Evolutionary conservation across 129 eudicot species (phyloP).

Genomic region (Flaveria robusta): DNA sequence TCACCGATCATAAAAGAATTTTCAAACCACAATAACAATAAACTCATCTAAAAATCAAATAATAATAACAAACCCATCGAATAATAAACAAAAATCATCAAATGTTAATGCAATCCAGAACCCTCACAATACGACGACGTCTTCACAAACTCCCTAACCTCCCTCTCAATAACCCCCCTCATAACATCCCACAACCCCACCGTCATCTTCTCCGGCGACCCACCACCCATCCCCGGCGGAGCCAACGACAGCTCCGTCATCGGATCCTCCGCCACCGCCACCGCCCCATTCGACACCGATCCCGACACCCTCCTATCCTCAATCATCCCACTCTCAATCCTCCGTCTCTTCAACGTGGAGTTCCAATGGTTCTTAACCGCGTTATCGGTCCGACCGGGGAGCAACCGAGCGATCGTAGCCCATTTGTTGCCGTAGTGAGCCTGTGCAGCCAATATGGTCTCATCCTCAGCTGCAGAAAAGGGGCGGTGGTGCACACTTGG

Average conservation of each 20-base stretch:
- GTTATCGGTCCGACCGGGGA: conserved; percentile 81
- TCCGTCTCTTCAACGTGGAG: conserved; percentile 52
- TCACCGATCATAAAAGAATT: not conserved
- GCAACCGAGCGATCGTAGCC: conserved; percentile 79
- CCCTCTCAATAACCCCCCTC: conserved; percentile 70
- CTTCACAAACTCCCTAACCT: conserved; percentile 68
- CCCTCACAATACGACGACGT: conserved; percentile 55
- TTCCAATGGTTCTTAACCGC: conserved; percentile 94
- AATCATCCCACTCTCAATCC: not conserved
- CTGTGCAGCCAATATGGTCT: conserved; percentile 60
- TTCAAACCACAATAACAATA: not conserved
- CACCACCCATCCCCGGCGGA: conserved; percentile 67
- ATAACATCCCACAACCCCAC: conserved; percentile 56
- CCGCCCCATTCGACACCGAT: conserved; percentile 8
- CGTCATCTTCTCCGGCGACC: conserved; percentile 40
- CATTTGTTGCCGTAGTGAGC: conserved; percentile 69
- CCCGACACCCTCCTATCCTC: conserved; percentile 29
- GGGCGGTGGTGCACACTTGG: conserved; percentile 79
- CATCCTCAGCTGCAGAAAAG: conserved; percentile 64
- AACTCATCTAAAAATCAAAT: not conserved
- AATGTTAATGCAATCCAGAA: conserved; percentile 41
- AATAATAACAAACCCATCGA: not conserved
- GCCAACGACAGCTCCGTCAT: conserved; percentile 64
- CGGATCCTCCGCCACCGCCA: conserved; percentile 37
- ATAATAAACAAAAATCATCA: not conserved